Base-by-base conservation (phyloP, 768 basidiomycete species). In the Strobilomyces confusus region DNA sequence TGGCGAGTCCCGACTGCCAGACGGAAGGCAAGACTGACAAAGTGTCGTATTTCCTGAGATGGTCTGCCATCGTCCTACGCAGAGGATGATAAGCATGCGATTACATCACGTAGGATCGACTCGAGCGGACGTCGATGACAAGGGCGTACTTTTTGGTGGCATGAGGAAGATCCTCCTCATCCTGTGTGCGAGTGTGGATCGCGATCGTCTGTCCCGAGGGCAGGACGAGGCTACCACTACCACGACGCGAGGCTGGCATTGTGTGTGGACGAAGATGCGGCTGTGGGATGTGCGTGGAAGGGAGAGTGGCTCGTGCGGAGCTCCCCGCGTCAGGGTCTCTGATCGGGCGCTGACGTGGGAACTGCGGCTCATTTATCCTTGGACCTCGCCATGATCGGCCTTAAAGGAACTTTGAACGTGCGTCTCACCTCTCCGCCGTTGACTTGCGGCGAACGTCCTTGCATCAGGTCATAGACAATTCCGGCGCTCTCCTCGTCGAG, bases 401-500 rank as follows among this genome's bases (percentile, higher is more conserved):
- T 98, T 64, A 98, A 98, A 69, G 82, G 85, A 51, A 92, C 86
- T 0, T 81, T 98, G 55, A 94, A 92, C 74, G 92, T 91, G 60
- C 51, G 82, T 71, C 25, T 22, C 15, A 41, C 33, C 17, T 23
- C 34, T 45, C 38, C 37, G 20, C 15, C 19, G 9, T 26, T 17
- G 22, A 33, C 8, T 32, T 36, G 57, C 8, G n/a, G 14, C 33
- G 25, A 58, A 49, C 12, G 15, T 14, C 9, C 6, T 29, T 32
- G 15, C n/a, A 33, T 33, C 52, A 93, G 91, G 86, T 92, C 59
- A 97, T 98, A 70, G 95, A 98, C 77, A 98, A 98, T 72, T 94
- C 95, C 7, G 95, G 95, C 30, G 95, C 92, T 8, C 79, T 98
- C 57, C 75, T 95, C 56, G 86, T 94, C 38, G 95, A 98, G 77